Base-by-base conservation (phyloP, 2,329 filamentous ascomycete genomes). In the Cercospora sp. region DNA sequence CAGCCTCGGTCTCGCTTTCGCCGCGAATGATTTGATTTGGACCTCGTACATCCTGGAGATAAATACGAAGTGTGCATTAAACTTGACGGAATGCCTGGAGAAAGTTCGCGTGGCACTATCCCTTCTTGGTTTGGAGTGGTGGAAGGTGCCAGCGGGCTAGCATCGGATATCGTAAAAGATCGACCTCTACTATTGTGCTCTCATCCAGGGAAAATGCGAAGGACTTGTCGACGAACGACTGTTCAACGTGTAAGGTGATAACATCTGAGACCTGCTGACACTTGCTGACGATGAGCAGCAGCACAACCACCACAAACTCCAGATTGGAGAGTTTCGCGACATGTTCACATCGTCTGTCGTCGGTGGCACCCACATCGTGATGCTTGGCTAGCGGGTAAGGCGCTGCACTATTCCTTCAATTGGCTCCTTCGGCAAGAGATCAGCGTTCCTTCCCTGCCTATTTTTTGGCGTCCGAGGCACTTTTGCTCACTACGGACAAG, bases 61-160 rank as follows among this genome's bases (percentile, higher is more conserved):
- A 62, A 28, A 62, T 62, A 62, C 60, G 60, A 62, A 48, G 39
- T 62, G 31, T 62, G 60, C 60, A 31, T 62, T 4, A 51, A 18
- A 26, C 30, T n/a, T 20, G 13, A 16, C 39, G 20, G 12, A 9
- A n/a, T 28, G 45, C 30, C 20, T 23, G 60, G 18, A 28, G 0
- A 51, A 23, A 23, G 60, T 20, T 42, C 23, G 26, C 60, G 16
- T 48, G 30, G 60, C 60, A 62, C 20, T 42, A 42, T 61, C 59
- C 59, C 26, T 23, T 61, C 31, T 23, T 39, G 36, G 33, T 39
- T 5, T 28, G 4, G 23, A 42, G n/a, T 26, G 23, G 10, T 45
- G 20, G 60, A 28, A 51, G 12, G 60, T 51, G 23, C 60, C 26
- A 33, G 20, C n/a, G 39, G 23, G 39, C 60, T 62, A 51, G 60